phyloP scores from a whole-genome alignment of 805 yeast genomes.

The Starmerella bombicola region DNA sequence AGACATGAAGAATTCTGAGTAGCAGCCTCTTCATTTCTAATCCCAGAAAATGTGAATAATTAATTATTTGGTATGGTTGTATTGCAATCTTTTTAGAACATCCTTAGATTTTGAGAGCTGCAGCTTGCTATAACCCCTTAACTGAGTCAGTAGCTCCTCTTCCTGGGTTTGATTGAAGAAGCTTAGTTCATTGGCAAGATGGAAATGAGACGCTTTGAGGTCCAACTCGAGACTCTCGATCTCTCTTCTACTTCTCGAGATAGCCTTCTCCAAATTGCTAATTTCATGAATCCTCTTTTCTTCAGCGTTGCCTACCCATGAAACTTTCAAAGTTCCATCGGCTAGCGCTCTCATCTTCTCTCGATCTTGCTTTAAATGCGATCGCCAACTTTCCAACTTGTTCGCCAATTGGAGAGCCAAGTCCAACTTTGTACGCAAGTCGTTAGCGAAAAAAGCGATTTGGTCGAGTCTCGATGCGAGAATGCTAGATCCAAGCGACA shows the following conservation, averaged over 20 bases:
- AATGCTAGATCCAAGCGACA: not conserved
- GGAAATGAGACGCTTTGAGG: conserved; percentile 28
- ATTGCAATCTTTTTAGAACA: conserved; percentile 15
- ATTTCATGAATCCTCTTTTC: conserved; percentile 28
- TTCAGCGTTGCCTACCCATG: conserved; percentile 29
- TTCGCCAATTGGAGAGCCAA: conserved; percentile 24
- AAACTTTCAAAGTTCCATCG: conserved; percentile 11
- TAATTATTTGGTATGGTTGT: too few species aligned
- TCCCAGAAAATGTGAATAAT: too few species aligned
- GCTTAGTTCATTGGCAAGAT: conserved; percentile 31
- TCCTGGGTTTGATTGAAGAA: conserved; percentile 29
- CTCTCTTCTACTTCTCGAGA: conserved; percentile 24
- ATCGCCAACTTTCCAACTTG: conserved; percentile 23
- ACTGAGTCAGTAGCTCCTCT: conserved; percentile 23
- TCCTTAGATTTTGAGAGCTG: conserved; percentile 22
- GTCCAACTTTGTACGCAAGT: conserved; percentile 22
- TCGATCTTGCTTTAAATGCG: conserved; percentile 19
- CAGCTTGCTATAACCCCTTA: conserved; percentile 17
- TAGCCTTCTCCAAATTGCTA: conserved; percentile 23
- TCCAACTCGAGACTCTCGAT: conserved; percentile 26
- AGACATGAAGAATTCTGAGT: conserved; percentile 26
- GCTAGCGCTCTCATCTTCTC: conserved; percentile 21
- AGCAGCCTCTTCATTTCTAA: not conserved
- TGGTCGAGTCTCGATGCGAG: not conserved
- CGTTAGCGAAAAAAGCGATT: conserved; percentile 4